phyloP scores from a whole-genome alignment of 2,329 filamentous ascomycete species.

The Teratosphaeria epicoccoides region DNA sequence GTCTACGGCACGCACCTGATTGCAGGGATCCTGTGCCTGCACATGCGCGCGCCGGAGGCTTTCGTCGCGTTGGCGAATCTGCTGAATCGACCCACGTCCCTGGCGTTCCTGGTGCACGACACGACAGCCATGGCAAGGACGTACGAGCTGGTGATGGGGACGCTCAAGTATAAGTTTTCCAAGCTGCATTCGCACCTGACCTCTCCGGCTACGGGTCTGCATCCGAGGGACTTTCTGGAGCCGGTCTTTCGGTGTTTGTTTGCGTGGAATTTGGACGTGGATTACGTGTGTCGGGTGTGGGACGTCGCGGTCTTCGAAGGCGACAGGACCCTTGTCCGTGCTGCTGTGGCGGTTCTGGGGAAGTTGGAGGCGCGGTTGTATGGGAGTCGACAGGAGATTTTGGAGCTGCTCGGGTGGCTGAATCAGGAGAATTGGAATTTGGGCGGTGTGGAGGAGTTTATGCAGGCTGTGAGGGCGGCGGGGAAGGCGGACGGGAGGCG shows the following conservation, averaged over 20 bases:
- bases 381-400: slow-evolving; percentile 32
- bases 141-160: slow-evolving; percentile 59
- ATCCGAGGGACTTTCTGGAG: slow-evolving; percentile 28
- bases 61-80: slow-evolving; percentile 68
- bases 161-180: slow-evolving; percentile 53
- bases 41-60: slow-evolving; percentile 52
- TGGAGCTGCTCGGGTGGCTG: slow-evolving; percentile 35
- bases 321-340: slow-evolving; percentile 59
- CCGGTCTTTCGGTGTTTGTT: slow-evolving; percentile 25
- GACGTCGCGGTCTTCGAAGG: slow-evolving; percentile 78
- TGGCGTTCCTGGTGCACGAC: slow-evolving; percentile 66
- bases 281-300: slow-evolving; percentile 56
- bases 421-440: slow-evolving; percentile 23
- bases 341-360: slow-evolving; percentile 56
- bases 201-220: slow-evolving; percentile 22
- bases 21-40: slow-evolving; percentile 62
- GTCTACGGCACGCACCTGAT: slow-evolving; percentile 63
- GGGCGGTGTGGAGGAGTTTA: slow-evolving; percentile 32
- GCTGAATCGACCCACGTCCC: slow-evolving; percentile 62
- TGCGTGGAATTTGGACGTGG: slow-evolving; percentile 27
- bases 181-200: slow-evolving; percentile 55
- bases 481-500: slow-evolving; percentile 24
- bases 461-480: slow-evolving; percentile 26
- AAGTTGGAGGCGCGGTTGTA: slow-evolving; percentile 43
- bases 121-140: slow-evolving; percentile 56